A percentile compares a stretch with the other conserved stretches of the same genome.
Evolutionary conservation across 2,329 filamentous ascomycete genomes (phyloP).

Genomic region (Rutstroemia sp.): DNA sequence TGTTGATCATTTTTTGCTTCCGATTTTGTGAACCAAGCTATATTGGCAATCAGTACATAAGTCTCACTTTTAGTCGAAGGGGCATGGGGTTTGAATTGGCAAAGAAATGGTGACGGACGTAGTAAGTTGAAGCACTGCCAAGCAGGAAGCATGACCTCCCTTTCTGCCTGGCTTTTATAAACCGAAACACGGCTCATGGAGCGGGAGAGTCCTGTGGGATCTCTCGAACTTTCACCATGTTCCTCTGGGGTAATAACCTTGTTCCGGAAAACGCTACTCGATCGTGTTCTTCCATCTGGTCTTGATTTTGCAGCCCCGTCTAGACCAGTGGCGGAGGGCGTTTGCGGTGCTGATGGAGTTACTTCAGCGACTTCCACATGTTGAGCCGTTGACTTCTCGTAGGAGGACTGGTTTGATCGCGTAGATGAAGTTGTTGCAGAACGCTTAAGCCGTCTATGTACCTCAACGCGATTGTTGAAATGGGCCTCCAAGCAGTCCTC

Average conservation of each 20-base stretch:
- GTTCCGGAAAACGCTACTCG: constrained; percentile 52
- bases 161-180: neutral
- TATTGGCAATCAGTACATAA: constrained; percentile 29
- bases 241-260: constrained; percentile 43
- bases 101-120: constrained; percentile 48
- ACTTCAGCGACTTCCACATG: constrained; percentile 23
- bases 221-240: neutral
- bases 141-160: neutral
- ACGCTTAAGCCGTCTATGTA: constrained; percentile 65
- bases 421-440: constrained; percentile 43
- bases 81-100: constrained; percentile 14
- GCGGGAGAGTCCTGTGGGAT: neutral
- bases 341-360: constrained; percentile 18
- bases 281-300: constrained; percentile 16
- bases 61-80: constrained; percentile 5
- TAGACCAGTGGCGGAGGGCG: constrained; percentile 17
- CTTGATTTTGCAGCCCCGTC: constrained; percentile 15
- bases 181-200: neutral
- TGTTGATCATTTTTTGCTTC: constrained; percentile 62
- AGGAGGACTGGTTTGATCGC: constrained; percentile 8
- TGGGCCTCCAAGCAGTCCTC: constrained; percentile 92
- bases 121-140: constrained; percentile 48
- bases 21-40: constrained; percentile 79
- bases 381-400: constrained; percentile 17
- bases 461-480: constrained; percentile 82